Evolutionary conservation across 805 yeast genomes (phyloP), one percentile per base, ranked within the genome.

Genomic region (Suhomyces pyralidae): DNA sequence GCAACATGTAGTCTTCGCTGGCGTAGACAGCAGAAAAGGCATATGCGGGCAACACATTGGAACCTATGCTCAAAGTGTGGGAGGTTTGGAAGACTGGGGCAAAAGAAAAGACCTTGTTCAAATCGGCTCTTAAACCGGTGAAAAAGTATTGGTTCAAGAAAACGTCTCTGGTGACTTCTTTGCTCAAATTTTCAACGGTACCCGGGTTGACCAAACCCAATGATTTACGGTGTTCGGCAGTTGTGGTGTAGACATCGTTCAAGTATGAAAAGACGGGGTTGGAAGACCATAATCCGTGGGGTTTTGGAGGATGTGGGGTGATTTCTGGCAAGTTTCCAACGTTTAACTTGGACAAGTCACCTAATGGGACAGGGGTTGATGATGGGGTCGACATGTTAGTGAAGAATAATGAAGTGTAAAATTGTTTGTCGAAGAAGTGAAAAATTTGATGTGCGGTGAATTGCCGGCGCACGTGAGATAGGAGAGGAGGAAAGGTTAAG

Each of bases 81-180:
- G 97, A 87, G 54, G 96, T 88, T 80, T 94, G 98, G 86, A 94
- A 94, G 54, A 90, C 92, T 53, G 99, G 99, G 73, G 85, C 85
- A 81, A 92, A 81, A 58, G 88, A 76, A 67, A 94, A 90, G 12
- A 92, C 90, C 80, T 93, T 93, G 77, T 90, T 88, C 63, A 94
- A 82, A 72, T 94, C 99, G 53, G 98, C 99, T 70, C 97, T 88
- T 66, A 94, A 81, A 54, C 99, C 99, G 40, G 96, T 86, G 81
- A 93, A 93, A 73, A 86, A 85, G 77, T 89, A 88, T 68, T 91
- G 96, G 66, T 82, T 84, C 63, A 91, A 80, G 68, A 94, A 90
- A 30, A 93, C 97, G 68, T 93, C 98, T 73, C 92, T 86, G 58
- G 92, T 78, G 54, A 91, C 97, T 76, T 94, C 99, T 42, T 55